Percentiles rank a stretch among this genome's conserved stretches.
phyloP scores from a whole-genome alignment of 768 basidiomycete species.

The Leccinum pellstonianum region DNA sequence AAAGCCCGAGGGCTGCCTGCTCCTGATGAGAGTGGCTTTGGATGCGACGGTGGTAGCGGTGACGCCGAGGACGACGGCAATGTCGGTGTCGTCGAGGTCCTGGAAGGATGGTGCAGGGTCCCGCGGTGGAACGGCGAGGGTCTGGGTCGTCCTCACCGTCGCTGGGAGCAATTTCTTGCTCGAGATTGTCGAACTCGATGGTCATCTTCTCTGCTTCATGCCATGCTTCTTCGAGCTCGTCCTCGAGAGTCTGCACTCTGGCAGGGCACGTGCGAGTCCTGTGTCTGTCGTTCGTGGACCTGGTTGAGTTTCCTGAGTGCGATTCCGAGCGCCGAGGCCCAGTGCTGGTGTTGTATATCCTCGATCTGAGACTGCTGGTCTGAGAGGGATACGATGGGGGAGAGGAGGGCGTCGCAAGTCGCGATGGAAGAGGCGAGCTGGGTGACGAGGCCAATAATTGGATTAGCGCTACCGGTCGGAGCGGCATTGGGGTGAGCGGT shows the following conservation, averaged over 20 bases:
- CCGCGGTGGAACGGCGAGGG: background rate
- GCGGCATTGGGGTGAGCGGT: too few species aligned
- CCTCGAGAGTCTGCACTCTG: conserved; percentile 56
- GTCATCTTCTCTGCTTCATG: conserved; percentile 72
- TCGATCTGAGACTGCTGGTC: conserved; percentile 68
- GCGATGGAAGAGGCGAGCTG: conserved; percentile 62
- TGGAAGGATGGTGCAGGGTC: conserved; percentile 9
- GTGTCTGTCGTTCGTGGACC: conserved; percentile 63
- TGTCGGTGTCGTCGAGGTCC: conserved; percentile 27
- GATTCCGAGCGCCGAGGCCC: conserved; percentile 71
- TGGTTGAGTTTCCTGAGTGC: conserved; percentile 78
- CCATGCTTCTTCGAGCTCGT: conserved; percentile 80
- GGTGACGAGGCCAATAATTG: conserved; percentile 43
- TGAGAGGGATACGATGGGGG: conserved; percentile 53
- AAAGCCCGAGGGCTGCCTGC: background rate
- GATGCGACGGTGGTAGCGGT: conserved; percentile 38
- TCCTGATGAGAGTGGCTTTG: conserved; percentile 34
- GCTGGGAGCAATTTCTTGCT: too few species aligned
- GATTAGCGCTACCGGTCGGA: background rate
- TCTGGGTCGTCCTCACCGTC: too few species aligned
- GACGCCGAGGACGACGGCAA: conserved; percentile 36
- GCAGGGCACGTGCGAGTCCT: conserved; percentile 53
- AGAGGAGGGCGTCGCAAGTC: conserved; percentile 56
- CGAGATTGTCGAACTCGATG: conserved; percentile 8
- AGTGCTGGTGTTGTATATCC: conserved; percentile 61